Evolutionary conservation across 169 alveolate species (phyloP).

Genomic region (Plasmodium billcollinsi): DNA sequence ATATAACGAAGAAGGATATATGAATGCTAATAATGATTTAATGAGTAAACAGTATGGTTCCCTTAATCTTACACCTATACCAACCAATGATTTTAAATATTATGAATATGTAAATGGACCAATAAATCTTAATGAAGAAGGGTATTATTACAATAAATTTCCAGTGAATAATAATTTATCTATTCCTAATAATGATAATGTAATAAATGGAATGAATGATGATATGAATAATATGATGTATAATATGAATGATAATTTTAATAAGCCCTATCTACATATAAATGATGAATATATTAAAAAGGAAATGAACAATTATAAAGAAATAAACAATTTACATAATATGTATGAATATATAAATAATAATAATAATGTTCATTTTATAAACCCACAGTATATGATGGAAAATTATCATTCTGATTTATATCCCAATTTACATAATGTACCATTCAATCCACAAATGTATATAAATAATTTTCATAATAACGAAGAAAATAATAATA

Average conservation of each 20-base stretch:
- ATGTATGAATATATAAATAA: slow-evolving; percentile 14
- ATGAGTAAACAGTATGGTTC: slow-evolving; percentile 20
- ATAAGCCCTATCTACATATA: slow-evolving; percentile 19
- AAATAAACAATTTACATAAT: slow-evolving; percentile 19
- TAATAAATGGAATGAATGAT: slow-evolving; percentile 8
- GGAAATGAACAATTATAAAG: slow-evolving; percentile 25
- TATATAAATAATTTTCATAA: not conserved
- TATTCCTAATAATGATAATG: slow-evolving; percentile 9
- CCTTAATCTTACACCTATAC: slow-evolving; percentile 27
- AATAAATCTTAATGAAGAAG: slow-evolving; percentile 18
- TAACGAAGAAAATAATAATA: slow-evolving; percentile 19
- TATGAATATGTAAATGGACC: slow-evolving; percentile 46
- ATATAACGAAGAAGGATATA: slow-evolving; percentile 15
- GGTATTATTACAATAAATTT: slow-evolving; percentile 11
- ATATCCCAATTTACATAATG: slow-evolving; percentile 17
- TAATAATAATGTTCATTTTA: not conserved
- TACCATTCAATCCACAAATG: slow-evolving; percentile 9
- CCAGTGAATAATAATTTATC: slow-evolving; percentile 15
- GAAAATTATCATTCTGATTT: slow-evolving; percentile 18
- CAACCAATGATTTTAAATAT: slow-evolving; percentile 11
- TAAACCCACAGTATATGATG: slow-evolving; percentile 27
- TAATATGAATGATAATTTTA: slow-evolving; percentile 20
- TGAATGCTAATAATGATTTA: slow-evolving; percentile 23
- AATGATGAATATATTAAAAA: slow-evolving; percentile 5
- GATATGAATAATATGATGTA: slow-evolving; percentile 14